phyloP scores from a whole-genome alignment of 2,329 filamentous ascomycete genomes.

The Alternaria conjuncta region DNA sequence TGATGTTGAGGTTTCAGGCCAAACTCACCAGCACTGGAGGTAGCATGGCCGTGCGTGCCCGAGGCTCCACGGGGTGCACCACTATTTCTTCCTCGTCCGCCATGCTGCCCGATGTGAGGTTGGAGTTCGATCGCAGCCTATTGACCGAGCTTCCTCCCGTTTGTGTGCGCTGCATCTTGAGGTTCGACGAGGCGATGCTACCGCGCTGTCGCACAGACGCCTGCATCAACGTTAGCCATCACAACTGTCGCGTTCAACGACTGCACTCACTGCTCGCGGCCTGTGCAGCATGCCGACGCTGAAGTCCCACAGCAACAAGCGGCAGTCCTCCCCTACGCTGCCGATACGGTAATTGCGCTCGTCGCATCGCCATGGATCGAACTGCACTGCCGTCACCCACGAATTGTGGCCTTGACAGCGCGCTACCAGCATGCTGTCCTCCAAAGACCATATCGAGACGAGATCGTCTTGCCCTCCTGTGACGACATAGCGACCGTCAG shows the following conservation, averaged over 20 bases:
- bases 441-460: conserved; percentile 92
- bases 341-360: conserved; percentile 95
- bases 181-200: conserved; percentile 58
- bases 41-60: conserved; percentile 80
- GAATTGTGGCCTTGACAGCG: conserved; percentile 94
- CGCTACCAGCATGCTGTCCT: conserved; percentile 83
- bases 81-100: conserved; percentile 66
- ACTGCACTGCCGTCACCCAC: conserved; percentile 92
- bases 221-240: conserved; percentile 35
- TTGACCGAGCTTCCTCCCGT: conserved; percentile 68
- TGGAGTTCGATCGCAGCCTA: conserved; percentile 74
- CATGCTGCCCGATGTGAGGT: conserved; percentile 60
- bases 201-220: conserved; percentile 63
- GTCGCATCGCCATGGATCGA: conserved; percentile 97
- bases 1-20: conserved; percentile 3
- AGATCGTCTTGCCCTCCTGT: conserved; percentile 96
- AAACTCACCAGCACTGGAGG: conserved; percentile 83
- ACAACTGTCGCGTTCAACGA: background rate
- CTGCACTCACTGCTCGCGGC: conserved; percentile 72
- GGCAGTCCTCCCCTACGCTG: conserved; percentile 92
- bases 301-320: conserved; percentile 95
- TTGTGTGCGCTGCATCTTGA: conserved; percentile 56
- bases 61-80: conserved; percentile 83
- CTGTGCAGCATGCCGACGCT: conserved; percentile 94
- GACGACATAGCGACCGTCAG: conserved; percentile 92